phyloP scores from a whole-genome alignment of 2,329 filamentous ascomycete genomes.

The Pseudogymnoascus sp. region DNA sequence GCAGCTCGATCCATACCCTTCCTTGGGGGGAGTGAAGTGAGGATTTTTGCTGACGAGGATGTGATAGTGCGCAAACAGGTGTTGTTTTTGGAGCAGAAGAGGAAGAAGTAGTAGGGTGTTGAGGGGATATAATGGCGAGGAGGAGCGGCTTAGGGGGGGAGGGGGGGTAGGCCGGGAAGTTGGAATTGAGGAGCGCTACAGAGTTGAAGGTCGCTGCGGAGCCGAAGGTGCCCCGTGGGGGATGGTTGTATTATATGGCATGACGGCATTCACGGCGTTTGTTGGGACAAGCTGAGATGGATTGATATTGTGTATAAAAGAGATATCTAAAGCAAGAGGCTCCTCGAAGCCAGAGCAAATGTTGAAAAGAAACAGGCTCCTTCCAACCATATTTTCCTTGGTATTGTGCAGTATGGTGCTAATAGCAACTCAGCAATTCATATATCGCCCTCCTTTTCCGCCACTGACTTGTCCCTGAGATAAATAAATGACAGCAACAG shows the following conservation, averaged over 20 bases:
- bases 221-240: background rate
- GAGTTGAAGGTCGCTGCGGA: background rate
- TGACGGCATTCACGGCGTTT: conserved; percentile 6
- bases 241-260: conserved; percentile 4
- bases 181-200: background rate
- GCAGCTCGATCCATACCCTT: no score
- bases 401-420: background rate
- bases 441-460: background rate
- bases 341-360: background rate
- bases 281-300: conserved; percentile 1
- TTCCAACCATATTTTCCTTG: background rate
- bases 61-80: conserved; percentile 77
- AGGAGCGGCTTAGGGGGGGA: background rate
- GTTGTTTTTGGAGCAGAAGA: conserved; percentile 84
- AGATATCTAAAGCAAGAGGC: conserved; percentile 1
- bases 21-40: background rate
- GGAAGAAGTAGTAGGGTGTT: conserved; percentile 45
- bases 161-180: background rate
- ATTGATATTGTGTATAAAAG: conserved; percentile 4
- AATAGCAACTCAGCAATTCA: background rate
- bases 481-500: background rate
- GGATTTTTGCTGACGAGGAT: background rate
- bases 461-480: background rate
- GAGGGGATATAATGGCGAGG: background rate
- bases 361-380: conserved; percentile 1